phyloP scores from a whole-genome alignment of 306 rosid genomes.

The Vigna hirtella region DNA sequence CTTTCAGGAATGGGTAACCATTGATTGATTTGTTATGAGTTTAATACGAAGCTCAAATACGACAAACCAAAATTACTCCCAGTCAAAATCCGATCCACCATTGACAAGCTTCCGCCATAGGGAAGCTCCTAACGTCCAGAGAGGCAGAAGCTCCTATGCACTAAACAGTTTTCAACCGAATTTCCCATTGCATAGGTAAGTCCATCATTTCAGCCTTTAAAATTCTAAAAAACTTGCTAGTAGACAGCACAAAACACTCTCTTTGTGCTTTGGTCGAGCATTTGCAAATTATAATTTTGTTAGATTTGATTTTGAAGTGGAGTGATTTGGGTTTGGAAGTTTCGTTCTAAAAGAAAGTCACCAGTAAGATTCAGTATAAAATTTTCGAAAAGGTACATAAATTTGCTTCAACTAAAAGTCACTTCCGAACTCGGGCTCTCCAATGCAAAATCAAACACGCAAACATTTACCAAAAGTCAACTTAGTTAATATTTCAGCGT shows the following conservation, averaged over 20 bases:
- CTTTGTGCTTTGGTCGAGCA: neutral
- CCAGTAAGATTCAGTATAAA: neutral
- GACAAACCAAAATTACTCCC: slow-evolving; percentile 20
- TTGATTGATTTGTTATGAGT: neutral
- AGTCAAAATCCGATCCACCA: neutral
- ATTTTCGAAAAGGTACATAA: neutral
- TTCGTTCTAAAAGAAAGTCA: neutral
- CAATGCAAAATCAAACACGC: neutral
- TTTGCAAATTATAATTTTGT: neutral
- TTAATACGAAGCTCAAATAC: neutral
- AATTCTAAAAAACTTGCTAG: slow-evolving; percentile 6
- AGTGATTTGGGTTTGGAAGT: neutral
- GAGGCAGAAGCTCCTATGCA: neutral
- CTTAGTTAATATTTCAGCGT: neutral
- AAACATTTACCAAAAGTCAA: neutral
- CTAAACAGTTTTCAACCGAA: neutral
- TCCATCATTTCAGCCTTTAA: slow-evolving; percentile 17
- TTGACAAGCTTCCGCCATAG: neutral
- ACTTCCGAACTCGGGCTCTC: neutral
- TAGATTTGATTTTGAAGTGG: neutral
- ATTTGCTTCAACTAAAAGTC: neutral
- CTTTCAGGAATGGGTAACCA: neutral
- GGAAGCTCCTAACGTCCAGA: neutral
- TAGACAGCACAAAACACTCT: slow-evolving; percentile 2
- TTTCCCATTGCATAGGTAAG: neutral